Percentiles rank a stretch among this genome's conserved stretches.
These are phyloP conservation scores for Pelargonium nanum DNA, from an alignment of 345 rosid species.

Conservation along the genomic window DNA sequence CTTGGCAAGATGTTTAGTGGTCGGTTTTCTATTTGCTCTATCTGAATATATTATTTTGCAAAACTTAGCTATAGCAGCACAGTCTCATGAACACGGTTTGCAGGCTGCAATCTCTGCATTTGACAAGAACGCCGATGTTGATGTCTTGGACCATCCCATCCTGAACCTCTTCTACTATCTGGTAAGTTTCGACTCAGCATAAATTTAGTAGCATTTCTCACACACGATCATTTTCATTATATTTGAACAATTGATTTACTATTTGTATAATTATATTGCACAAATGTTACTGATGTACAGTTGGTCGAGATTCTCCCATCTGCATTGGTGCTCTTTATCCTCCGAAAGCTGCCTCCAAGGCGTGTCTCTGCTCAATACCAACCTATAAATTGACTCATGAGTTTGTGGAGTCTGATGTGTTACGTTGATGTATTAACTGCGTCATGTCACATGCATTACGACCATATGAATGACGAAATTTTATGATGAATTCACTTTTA, in stretches of 20 bases:
- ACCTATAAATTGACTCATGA: conserved; percentile 55
- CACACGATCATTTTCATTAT: not conserved
- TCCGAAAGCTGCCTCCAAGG: conserved; percentile 72
- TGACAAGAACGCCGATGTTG: conserved; percentile 42
- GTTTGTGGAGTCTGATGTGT: no score
- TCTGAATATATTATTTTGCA: no score
- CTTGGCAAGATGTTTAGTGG: conserved; percentile 68
- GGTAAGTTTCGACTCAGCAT: no score
- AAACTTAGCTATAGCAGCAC: no score
- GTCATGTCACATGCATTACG: no score
- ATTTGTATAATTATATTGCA: not conserved
- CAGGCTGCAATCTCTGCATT: conserved; percentile 41
- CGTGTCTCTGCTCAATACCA: conserved; percentile 59
- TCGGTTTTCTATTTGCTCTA: conserved; percentile 16
- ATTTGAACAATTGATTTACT: not conserved
- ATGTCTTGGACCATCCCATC: conserved; percentile 60
- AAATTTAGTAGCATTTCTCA: no score
- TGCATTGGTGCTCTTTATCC: conserved; percentile 53
- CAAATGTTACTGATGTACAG: conserved; percentile 16
- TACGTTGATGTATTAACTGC: no score
- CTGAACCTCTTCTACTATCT: conserved; percentile 55
- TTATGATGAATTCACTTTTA: no score
- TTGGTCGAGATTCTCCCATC: conserved; percentile 73
- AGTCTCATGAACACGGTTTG: not conserved
- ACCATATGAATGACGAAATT: no score